Base-by-base conservation (phyloP, 179 eudicot species). In the Spinacia oleracea region DNA sequence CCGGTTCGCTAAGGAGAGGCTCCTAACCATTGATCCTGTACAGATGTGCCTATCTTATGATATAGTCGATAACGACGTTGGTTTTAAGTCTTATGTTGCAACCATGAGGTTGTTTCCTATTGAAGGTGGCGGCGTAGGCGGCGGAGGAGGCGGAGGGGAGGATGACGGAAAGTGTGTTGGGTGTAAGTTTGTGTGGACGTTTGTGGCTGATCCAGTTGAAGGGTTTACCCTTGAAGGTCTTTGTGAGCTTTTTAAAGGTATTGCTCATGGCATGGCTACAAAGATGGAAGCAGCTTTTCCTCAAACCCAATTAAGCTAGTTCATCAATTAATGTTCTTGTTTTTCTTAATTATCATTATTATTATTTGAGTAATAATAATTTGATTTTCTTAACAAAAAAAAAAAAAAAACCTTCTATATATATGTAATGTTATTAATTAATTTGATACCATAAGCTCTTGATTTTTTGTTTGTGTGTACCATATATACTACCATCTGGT, bases 101-200 rank as follows among this genome's bases (percentile, higher is more conserved):
- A 82, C 87, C 58, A 15, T 82, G 12, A 75, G 68, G 67, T 50
- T 87, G 78, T 56, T 72, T 12, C 53, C 70, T 0, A 48, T 78
- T 43, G 79, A 82, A 42, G 85, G 73, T 25, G 71, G 9, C 9
- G 9, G 7, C 15, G 58, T 18, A 4, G 58, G 12, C 15, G 6
- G 10, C 14, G 50, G n/a, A n/a, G 71, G 9, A 1, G 9, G 7
- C 15, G 58, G 20, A 4, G 58, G 12, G 3, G 6, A 45, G 2
- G 50, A 38, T 12, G 89, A 69, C 68, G 84, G 72, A 3, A 43
- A 4, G 8, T 29, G 59, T 31, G n/a, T n/a, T n/a, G 88, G 97
- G 73, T 92, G 98, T 78, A 56, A 14, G 83, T 86, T 92, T 69
- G 92, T 87, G 78, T 94, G 97, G 97, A 85, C 91, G 31, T 92